Percentiles rank a stretch among this genome's conserved stretches.
Conservation (phyloP, 177 flowering plant genomes). For the Vitis hybrid region DNA sequence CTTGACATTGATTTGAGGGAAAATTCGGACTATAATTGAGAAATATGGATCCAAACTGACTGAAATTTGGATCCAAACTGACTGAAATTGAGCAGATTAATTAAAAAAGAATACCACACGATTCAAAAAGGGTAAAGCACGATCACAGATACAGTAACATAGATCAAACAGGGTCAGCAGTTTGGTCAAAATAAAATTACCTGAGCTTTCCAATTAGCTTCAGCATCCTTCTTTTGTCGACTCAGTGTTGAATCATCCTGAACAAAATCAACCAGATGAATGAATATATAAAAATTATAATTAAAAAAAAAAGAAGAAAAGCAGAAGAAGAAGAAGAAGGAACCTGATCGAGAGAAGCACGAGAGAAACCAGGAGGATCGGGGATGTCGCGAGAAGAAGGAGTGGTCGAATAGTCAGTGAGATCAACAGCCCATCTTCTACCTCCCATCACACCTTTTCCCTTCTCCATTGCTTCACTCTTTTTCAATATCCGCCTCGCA, state of each 20-base stretch:
- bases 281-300: not conserved
- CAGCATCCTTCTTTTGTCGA: conserved; percentile 92
- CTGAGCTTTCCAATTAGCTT: conserved; percentile 93
- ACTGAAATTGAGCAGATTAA: not conserved
- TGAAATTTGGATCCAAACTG: no score
- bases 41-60: no score
- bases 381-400: conserved; percentile 68
- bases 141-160: no score
- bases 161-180: no score
- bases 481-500: not conserved
- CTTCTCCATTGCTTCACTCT: conserved; percentile 58
- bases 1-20: no score
- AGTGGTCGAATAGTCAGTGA: conserved; percentile 60
- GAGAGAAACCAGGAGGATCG: conserved; percentile 89
- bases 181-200: conserved; percentile 24
- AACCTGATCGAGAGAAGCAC: conserved; percentile 83
- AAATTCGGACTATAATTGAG: no score
- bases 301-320: not conserved
- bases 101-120: no score
- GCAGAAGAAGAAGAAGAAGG: not conserved
- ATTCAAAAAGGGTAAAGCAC: no score
- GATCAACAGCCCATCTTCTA: conserved; percentile 89
- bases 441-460: conserved; percentile 69
- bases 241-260: conserved; percentile 80
- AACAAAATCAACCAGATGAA: not conserved